Conservation (phyloP, 148 eudicot genomes). For the Vaccinium vitisidaea region DNA sequence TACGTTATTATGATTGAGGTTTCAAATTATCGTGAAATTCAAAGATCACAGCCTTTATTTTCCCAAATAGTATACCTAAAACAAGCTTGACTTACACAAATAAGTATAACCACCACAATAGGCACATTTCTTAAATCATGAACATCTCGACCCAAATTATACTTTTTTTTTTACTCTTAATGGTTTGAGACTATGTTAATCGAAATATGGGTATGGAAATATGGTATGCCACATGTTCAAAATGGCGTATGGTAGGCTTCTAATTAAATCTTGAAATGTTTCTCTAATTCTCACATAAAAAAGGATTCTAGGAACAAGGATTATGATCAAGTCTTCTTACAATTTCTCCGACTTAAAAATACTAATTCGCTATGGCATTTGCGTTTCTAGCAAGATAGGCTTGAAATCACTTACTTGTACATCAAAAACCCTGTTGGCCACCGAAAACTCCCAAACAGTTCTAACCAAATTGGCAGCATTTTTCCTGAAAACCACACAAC, state of each 20-base stretch:
- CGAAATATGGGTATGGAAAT: too few species aligned
- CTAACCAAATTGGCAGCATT: constrained; percentile 51
- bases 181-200: too few species aligned
- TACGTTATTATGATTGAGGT: background rate
- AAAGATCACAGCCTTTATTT: background rate
- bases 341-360: too few species aligned
- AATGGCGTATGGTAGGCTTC: too few species aligned
- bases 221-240: too few species aligned
- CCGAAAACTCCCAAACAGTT: constrained; percentile 24
- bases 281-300: too few species aligned
- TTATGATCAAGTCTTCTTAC: too few species aligned
- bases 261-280: too few species aligned
- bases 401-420: constrained; percentile 46
- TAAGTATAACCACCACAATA: background rate
- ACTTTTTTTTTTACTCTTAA: too few species aligned
- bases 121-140: background rate
- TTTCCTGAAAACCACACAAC: constrained; percentile 59
- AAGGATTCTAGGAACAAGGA: too few species aligned
- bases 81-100: background rate
- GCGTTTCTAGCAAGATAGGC: background rate
- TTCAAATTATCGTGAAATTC: background rate
- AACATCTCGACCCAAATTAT: too few species aligned
- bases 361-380: too few species aligned
- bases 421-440: constrained; percentile 38
- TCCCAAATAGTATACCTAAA: background rate